phyloP scores from a whole-genome alignment of 306 rosid genomes.

The Malus sylvestris region DNA sequence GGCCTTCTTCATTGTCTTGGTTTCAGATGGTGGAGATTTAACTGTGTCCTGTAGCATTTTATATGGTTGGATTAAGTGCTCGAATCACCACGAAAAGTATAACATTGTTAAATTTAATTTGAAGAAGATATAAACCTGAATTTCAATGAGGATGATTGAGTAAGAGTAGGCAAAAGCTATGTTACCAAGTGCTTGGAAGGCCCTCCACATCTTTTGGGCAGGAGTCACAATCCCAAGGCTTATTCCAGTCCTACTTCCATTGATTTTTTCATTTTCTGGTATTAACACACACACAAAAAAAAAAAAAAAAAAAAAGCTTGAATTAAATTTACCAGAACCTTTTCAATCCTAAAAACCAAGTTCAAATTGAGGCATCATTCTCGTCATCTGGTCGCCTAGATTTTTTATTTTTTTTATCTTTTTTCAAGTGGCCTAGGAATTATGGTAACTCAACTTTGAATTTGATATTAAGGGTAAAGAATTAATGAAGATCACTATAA shows the following conservation, averaged over 20 bases:
- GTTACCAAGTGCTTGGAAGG: conserved; percentile 80
- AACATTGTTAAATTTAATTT: no score
- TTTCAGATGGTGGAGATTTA: no score
- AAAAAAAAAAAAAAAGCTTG: background rate
- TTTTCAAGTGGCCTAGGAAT: no score
- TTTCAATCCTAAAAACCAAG: no score
- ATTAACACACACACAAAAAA: background rate
- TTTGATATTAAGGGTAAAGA: no score
- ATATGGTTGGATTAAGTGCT: background rate
- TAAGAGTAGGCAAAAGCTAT: conserved; percentile 87
- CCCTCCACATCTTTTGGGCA: conserved; percentile 61
- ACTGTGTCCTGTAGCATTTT: conserved; percentile 32
- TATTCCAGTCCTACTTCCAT: conserved; percentile 61
- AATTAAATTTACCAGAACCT: background rate
- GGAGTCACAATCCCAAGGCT: conserved; percentile 47
- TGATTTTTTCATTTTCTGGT: conserved; percentile 36
- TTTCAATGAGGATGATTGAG: conserved; percentile 80
- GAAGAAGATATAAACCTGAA: conserved; percentile 45
- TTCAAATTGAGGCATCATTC: no score
- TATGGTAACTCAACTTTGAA: no score
- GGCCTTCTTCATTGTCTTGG: no score
- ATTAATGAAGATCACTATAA: no score
- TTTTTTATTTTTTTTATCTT: no score
- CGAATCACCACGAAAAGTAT: no score
- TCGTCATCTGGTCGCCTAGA: no score